Conservation (phyloP, 2,329 filamentous ascomycete species). For the Magnaporthales sp. region DNA sequence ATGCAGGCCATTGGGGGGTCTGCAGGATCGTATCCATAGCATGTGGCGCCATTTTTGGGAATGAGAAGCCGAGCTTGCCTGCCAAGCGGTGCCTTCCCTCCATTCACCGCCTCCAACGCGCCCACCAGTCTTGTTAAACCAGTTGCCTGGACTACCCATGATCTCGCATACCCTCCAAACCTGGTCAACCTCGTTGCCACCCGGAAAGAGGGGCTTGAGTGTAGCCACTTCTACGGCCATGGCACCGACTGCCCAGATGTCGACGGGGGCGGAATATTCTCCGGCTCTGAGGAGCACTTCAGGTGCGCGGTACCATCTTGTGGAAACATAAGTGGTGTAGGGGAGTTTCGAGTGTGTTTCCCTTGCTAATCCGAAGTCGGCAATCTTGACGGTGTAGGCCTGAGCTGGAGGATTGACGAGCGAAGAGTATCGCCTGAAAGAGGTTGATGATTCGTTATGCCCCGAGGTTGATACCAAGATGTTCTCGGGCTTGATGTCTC, state of each 20-base stretch:
- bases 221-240: conserved; percentile 99
- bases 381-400: conserved; percentile 93
- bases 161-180: conserved; percentile 99
- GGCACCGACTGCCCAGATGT: conserved; percentile 96
- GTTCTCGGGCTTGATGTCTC: conserved; percentile 98
- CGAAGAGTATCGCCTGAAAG: conserved; percentile 87
- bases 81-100: conserved; percentile 91
- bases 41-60: conserved; percentile 98
- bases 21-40: conserved; percentile 91
- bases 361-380: conserved; percentile 93
- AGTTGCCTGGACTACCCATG: conserved; percentile 97
- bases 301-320: conserved; percentile 93
- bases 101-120: conserved; percentile 93
- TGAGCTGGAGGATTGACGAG: conserved; percentile 93
- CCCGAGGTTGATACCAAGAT: conserved; percentile 92
- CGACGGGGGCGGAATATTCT: conserved; percentile 94
- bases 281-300: conserved; percentile 90
- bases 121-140: conserved; percentile 85
- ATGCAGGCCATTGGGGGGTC: conserved; percentile 81
- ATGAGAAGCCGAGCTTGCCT: conserved; percentile 95
- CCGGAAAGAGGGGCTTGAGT: conserved; percentile 91
- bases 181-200: conserved; percentile 96
- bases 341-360: conserved; percentile 95
- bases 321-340: conserved; percentile 98
- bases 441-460: conserved; percentile 70